Percentiles rank a stretch among this genome's conserved stretches.
These are phyloP conservation scores for Monosporascus sp. DNA, from an alignment of 2,329 filamentous ascomycete genomes.

Conservation along the genomic window DNA sequence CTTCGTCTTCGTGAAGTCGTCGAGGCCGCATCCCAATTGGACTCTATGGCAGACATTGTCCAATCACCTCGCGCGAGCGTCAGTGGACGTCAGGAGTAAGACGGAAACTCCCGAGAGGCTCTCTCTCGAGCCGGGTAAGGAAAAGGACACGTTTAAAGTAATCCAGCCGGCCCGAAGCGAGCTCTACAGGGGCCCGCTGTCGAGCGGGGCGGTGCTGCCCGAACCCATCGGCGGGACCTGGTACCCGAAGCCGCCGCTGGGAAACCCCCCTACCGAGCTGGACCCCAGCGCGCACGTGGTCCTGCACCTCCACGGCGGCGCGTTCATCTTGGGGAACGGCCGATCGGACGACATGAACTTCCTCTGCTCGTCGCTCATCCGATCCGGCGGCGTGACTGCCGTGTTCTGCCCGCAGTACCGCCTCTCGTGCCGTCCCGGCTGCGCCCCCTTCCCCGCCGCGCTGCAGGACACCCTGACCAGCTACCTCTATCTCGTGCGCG, in stretches of 20 bases:
- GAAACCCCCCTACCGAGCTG: background rate
- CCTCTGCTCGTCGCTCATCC: background rate
- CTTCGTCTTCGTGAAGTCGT: conserved; percentile 8
- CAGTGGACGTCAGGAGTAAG: conserved; percentile 3
- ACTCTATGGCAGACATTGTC: conserved; percentile 13
- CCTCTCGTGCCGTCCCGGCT: conserved; percentile 33
- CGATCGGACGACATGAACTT: conserved; percentile 5
- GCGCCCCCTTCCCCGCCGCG: conserved; percentile 40
- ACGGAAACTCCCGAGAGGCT: conserved; percentile 9
- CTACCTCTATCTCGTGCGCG: conserved; percentile 39
- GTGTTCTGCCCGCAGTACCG: conserved; percentile 43
- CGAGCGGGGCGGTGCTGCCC: conserved; percentile 10
- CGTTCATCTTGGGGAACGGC: conserved; percentile 17
- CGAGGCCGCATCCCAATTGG: conserved; percentile 13
- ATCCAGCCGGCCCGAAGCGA: conserved; percentile 11
- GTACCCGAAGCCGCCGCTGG: conserved; percentile 14
- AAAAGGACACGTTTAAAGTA: conserved; percentile 12
- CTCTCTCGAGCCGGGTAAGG: conserved; percentile 13
- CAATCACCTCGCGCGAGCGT: conserved; percentile 2
- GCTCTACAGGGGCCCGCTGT: conserved; percentile 17
- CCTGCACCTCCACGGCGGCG: conserved; percentile 24
- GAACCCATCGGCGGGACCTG: conserved; percentile 24
- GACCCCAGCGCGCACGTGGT: conserved; percentile 8
- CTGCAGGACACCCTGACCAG: conserved; percentile 42
- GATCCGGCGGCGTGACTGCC: conserved; percentile 25